A percentile compares a stretch with the other conserved stretches of the same genome.
Conservation (phyloP, 2,329 filamentous ascomycete species). For the Fusarium nisikadoi region DNA sequence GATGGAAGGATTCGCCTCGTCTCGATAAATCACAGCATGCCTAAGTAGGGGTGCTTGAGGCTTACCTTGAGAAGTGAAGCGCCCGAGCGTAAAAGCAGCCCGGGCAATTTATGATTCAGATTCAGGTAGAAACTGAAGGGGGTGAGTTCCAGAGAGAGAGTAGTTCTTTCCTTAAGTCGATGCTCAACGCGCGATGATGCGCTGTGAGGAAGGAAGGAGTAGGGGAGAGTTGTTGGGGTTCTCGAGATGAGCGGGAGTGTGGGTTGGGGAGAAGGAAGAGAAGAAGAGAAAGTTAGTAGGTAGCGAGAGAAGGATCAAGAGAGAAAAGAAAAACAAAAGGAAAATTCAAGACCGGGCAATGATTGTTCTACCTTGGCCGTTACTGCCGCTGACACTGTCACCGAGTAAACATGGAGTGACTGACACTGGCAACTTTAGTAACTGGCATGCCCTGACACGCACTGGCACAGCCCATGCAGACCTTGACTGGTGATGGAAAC, state of each 20-base stretch:
- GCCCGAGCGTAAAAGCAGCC: background rate
- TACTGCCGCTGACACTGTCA: background rate
- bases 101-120: background rate
- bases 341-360: background rate
- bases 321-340: background rate
- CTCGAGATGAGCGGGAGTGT: constrained; percentile 1
- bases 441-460: constrained; percentile 4
- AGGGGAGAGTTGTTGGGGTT: background rate
- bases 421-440: background rate
- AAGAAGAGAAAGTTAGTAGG: background rate
- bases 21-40: background rate
- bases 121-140: background rate
- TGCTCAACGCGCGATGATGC: background rate
- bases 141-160: background rate
- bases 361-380: background rate
- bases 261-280: background rate
- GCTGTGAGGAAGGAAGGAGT: background rate
- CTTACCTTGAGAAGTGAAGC: constrained; percentile 23
- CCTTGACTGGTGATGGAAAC: constrained; percentile 1
- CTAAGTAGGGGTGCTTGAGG: background rate
- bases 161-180: constrained; percentile 19
- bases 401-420: background rate
- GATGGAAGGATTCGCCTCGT: background rate
- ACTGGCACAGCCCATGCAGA: constrained; percentile 6
- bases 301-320: background rate